Evolutionary conservation across 1,139 yeast species (phyloP), one percentile per base, ranked within the genome.

Genomic region (Blastobotrys indianensis): DNA sequence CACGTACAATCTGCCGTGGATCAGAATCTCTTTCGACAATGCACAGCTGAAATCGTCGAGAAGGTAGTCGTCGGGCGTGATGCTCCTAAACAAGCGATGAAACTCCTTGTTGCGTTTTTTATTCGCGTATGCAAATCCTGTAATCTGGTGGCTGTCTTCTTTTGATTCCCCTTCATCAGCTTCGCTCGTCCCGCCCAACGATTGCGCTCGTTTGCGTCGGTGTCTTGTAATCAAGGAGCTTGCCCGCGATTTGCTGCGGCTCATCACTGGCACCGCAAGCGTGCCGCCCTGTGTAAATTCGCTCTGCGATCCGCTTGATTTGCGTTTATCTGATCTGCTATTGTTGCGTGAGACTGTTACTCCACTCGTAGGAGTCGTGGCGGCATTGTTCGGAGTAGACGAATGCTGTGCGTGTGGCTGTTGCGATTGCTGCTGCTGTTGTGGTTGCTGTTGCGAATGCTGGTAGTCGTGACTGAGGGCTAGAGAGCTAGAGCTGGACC

Each of bases 31-130:
- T 49, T 88, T 72, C 56, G 92, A 84, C 50, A 92, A 66, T 0
- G 97, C 97, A 68, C 97, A 92, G 38, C 90, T 79, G 59, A 82
- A 88, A 59, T 87, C 96, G 56, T 85, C 95, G 17, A 90, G 61
- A 16, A 92, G 68, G 46, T 84, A 70, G 61, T 88, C 97, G 34
- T 80, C 76, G 35, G 71, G 65, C 23, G 92, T 88, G 10, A 87
- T 68, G 4, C 82, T 72, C 39, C 80, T 71, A 68, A 92, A 92
- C 4, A 85, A 61, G 42, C 76, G 77, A 62, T 88, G 97, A 62
- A 85, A 90, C 30, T 86, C 95, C 2, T 76, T 71, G 58, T 90
- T 83, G 44, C 96, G 72, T 52, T 77, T 79, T 54, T 75, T 73
- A 11, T 82, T 73, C 1, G 97, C 90, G 61, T 65, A 64, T 3